Evolutionary conservation across 352 stramenopile genomes (phyloP).

Genomic region (Bremia lactucae): DNA sequence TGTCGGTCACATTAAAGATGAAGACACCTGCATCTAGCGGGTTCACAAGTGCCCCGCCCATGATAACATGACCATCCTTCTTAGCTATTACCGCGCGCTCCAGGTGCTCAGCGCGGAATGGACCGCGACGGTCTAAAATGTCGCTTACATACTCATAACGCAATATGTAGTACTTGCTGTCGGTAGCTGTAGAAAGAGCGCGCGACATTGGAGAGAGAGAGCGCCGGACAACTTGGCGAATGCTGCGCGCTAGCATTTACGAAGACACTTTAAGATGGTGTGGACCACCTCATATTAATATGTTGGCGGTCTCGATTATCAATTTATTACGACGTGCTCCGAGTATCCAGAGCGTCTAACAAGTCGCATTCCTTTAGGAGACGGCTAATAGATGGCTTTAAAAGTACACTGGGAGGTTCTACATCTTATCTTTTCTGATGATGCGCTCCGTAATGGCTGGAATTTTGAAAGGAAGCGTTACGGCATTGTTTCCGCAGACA

Average conservation of each 20-base stretch:
- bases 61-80: slow-evolving; percentile 46
- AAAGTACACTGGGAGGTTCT: too few relatives aligned
- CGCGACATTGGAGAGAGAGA: slow-evolving; percentile 8
- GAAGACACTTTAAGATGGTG: too few relatives aligned
- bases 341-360: too few relatives aligned
- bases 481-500: too few relatives aligned
- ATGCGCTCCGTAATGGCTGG: too few relatives aligned
- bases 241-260: slow-evolving; percentile 9
- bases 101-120: slow-evolving; percentile 59
- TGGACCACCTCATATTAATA: too few relatives aligned
- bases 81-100: slow-evolving; percentile 37
- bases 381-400: too few relatives aligned
- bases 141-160: slow-evolving; percentile 68
- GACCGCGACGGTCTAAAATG: slow-evolving; percentile 57
- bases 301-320: too few relatives aligned
- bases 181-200: slow-evolving; percentile 27
- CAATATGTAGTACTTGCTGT: slow-evolving; percentile 64
- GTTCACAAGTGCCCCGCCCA: slow-evolving; percentile 61
- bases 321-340: too few relatives aligned
- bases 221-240: slow-evolving; percentile 8
- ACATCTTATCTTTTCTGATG: too few relatives aligned
- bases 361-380: too few relatives aligned
- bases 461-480: too few relatives aligned
- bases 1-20: slow-evolving; percentile 52
- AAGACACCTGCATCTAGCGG: slow-evolving; percentile 49